Percentiles rank a stretch among this genome's conserved stretches.
These are phyloP conservation scores for Cladosporium halotolerans DNA, from an alignment of 2,329 filamentous ascomycete species.

Conservation along the genomic window DNA sequence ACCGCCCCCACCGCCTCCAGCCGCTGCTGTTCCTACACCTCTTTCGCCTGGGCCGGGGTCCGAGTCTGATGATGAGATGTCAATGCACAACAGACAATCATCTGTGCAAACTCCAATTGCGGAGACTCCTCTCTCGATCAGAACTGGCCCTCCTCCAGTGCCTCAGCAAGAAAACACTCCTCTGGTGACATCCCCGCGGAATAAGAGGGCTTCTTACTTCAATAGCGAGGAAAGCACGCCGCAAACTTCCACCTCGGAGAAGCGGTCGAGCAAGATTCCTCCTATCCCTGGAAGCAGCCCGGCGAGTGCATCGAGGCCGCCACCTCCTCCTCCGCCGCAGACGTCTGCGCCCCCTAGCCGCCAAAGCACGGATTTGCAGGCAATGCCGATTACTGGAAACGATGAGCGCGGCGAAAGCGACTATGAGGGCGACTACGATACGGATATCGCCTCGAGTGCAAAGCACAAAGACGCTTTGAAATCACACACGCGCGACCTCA, in stretches of 20 bases:
- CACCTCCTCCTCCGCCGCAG: constrained; percentile 40
- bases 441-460: constrained; percentile 90
- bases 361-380: constrained; percentile 25
- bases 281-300: constrained; percentile 33
- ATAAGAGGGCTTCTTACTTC: constrained; percentile 38
- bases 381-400: constrained; percentile 34
- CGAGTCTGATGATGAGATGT: constrained; percentile 83
- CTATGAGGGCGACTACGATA: constrained; percentile 97
- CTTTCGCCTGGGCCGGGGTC: constrained; percentile 70
- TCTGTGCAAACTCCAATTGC: constrained; percentile 33
- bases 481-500: constrained; percentile 69
- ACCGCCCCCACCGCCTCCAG: constrained; percentile 49
- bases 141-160: constrained; percentile 31
- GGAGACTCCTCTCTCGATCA: constrained; percentile 25
- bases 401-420: constrained; percentile 79
- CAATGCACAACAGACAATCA: constrained; percentile 40
- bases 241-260: constrained; percentile 28
- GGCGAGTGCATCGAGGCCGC: constrained; percentile 33
- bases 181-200: constrained; percentile 24
- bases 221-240: constrained; percentile 29
- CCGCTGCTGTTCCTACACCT: constrained; percentile 29
- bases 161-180: constrained; percentile 22
- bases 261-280: constrained; percentile 31
- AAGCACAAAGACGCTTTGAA: constrained; percentile 91
- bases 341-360: constrained; percentile 33